phyloP scores from a whole-genome alignment of 805 yeast species.

The Candida suzukii region DNA sequence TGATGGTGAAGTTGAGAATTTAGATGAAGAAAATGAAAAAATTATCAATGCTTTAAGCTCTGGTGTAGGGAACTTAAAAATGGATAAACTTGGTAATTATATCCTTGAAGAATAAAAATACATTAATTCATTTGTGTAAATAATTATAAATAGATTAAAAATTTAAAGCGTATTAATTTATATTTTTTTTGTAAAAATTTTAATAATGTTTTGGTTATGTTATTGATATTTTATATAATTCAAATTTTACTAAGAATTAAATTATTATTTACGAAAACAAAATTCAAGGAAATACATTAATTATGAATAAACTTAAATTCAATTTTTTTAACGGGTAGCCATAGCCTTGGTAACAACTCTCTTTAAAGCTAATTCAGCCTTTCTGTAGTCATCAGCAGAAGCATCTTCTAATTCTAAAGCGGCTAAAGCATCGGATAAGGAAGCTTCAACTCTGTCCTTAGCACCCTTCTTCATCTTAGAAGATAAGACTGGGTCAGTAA shows the following conservation, averaged over 20 bases:
- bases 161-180: not conserved
- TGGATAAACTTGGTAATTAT: constrained; percentile 81
- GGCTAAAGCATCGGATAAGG: constrained; percentile 96
- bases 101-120: constrained; percentile 42
- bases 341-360: constrained; percentile 99
- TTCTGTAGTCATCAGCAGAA: constrained; percentile 94
- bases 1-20: constrained; percentile 27
- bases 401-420: constrained; percentile 96
- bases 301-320: not conserved
- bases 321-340: constrained; percentile 69
- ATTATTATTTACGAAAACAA: not conserved
- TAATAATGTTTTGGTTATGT: not conserved
- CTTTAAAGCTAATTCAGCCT: constrained; percentile 98
- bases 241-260: not conserved
- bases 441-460: constrained; percentile 95
- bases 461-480: constrained; percentile 96
- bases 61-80: constrained; percentile 60
- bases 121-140: no score
- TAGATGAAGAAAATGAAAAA: constrained; percentile 34
- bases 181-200: not conserved
- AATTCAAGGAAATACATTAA: not conserved
- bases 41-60: constrained; percentile 63
- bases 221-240: not conserved
- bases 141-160: no score
- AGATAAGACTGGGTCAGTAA: constrained; percentile 97